A percentile compares a stretch with the other conserved stretches of the same genome.
Conservation (phyloP, 805 yeast genomes). For the Pichia californica region DNA sequence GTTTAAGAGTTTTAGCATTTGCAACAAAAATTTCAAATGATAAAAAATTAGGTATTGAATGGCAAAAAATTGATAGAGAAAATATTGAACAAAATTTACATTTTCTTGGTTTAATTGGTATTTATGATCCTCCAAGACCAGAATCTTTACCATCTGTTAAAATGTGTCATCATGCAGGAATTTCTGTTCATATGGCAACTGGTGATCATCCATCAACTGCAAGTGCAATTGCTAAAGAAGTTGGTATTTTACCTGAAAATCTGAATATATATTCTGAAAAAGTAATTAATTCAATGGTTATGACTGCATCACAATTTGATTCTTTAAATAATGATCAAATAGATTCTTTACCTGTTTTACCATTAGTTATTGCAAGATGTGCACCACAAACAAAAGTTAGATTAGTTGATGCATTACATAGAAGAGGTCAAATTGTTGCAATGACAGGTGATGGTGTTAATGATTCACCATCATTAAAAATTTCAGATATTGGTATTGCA, state of each 20-base stretch:
- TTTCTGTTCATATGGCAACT: constrained; percentile 74
- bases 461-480: constrained; percentile 71
- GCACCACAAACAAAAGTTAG: constrained; percentile 79
- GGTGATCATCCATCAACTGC: constrained; percentile 82
- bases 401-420: constrained; percentile 72
- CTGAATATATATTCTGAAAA: constrained; percentile 47
- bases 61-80: constrained; percentile 33
- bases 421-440: constrained; percentile 57
- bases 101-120: constrained; percentile 67
- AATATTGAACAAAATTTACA: constrained; percentile 46
- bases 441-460: constrained; percentile 86
- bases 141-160: constrained; percentile 63
- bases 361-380: constrained; percentile 75
- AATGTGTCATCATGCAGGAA: constrained; percentile 66
- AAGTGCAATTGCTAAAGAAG: constrained; percentile 72
- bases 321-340: constrained; percentile 52
- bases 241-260: constrained; percentile 65
- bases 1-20: constrained; percentile 69
- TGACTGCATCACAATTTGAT: constrained; percentile 73
- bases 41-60: constrained; percentile 19
- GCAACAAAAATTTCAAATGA: constrained; percentile 38
- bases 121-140: constrained; percentile 72
- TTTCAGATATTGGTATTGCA: constrained; percentile 77
- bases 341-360: constrained; percentile 58
- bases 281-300: constrained; percentile 58